Percentiles rank a stretch among this genome's conserved stretches.
Conservation (phyloP, 768 basidiomycete species). For the Leucosporidium yakuticum region DNA sequence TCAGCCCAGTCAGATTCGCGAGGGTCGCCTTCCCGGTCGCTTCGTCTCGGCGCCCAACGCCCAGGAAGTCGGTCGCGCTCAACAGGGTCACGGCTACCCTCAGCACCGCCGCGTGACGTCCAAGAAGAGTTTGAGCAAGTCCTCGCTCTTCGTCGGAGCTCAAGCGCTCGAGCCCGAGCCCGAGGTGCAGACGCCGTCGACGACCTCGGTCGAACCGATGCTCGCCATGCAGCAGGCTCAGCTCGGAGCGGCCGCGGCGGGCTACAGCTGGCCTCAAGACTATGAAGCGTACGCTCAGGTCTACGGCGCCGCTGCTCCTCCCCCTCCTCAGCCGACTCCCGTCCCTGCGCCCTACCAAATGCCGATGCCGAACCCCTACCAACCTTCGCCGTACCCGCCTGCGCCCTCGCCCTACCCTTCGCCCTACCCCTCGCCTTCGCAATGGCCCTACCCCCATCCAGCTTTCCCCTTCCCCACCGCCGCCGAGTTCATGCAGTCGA, state of each 20-base stretch:
- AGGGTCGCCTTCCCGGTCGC: conserved; percentile 2
- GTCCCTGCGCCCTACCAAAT: neutral
- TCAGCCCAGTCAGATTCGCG: neutral
- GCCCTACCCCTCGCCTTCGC: neutral
- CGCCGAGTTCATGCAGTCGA: neutral
- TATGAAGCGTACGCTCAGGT: neutral
- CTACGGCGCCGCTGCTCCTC: neutral
- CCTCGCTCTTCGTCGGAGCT: neutral
- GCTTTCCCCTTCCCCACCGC: neutral
- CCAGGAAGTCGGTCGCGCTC: neutral
- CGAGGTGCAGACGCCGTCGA: neutral
- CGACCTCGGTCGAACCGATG: neutral
- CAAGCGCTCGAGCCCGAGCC: neutral
- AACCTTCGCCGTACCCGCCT: too few relatives aligned
- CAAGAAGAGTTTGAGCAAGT: neutral
- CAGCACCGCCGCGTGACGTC: neutral
- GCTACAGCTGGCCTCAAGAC: neutral
- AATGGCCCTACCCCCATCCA: neutral
- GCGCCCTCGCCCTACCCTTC: neutral
- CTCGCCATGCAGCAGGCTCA: neutral
- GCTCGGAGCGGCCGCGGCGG: neutral
- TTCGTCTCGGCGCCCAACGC: conserved; percentile 1
- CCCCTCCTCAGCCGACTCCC: neutral
- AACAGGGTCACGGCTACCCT: too few relatives aligned
- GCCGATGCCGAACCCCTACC: too few relatives aligned